Percentiles rank a stretch among this genome's conserved stretches.
phyloP scores from a whole-genome alignment of 129 eudicot genomes.

The Helichrysum umbraculigerum region DNA sequence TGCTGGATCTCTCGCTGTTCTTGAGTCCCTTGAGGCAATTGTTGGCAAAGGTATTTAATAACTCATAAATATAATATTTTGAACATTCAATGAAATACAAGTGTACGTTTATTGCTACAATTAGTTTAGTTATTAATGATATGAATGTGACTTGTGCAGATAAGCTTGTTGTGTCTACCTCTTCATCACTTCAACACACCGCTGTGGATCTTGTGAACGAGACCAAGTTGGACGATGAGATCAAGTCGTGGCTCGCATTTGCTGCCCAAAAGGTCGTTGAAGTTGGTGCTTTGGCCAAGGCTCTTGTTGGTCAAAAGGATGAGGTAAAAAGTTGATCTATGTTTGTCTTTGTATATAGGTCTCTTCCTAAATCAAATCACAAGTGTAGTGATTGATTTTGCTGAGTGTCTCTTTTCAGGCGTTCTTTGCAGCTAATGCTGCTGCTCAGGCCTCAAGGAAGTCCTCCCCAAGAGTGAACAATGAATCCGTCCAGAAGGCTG shows the following conservation, averaged over 20 bases:
- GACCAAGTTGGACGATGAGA: conserved; percentile 80
- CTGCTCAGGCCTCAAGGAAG: conserved; percentile 96
- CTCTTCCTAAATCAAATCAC: neutral
- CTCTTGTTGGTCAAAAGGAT: conserved; percentile 73
- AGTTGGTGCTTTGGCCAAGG: conserved; percentile 96
- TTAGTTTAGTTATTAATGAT: neutral
- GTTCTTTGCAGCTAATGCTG: conserved; percentile 86
- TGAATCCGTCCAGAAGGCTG: conserved; percentile 84
- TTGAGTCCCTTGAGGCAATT: conserved; percentile 71
- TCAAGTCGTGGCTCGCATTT: conserved; percentile 95
- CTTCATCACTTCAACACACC: conserved; percentile 91
- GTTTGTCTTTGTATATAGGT: neutral
- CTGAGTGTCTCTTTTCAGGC: conserved; percentile 44
- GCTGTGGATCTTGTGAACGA: conserved; percentile 95
- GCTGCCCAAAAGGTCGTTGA: conserved; percentile 96
- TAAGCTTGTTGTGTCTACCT: conserved; percentile 94
- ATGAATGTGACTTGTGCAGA: conserved; percentile 44
- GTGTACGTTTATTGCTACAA: neutral
- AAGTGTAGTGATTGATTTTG: neutral
- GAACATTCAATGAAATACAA: neutral
- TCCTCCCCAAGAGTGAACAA: conserved; percentile 94
- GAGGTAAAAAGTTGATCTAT: conserved; percentile 48
- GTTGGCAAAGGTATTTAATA: conserved; percentile 77
- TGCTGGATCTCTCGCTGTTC: conserved; percentile 57
- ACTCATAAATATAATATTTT: neutral